These are phyloP conservation scores for Nymphaea colorata DNA, from an alignment of 164 flowering plant genomes.

Conservation along the genomic window DNA sequence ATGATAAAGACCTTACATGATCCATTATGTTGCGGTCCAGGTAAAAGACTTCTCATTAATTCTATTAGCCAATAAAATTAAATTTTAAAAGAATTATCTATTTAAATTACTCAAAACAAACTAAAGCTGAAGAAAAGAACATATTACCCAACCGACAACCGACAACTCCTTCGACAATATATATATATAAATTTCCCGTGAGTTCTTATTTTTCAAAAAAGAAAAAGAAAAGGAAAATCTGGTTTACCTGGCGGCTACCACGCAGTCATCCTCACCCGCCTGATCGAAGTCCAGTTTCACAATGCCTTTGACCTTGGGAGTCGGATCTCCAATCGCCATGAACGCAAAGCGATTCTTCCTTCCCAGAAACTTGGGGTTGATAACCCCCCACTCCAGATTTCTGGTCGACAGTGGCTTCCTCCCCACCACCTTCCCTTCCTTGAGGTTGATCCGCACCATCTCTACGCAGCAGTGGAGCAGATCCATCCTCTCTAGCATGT, in stretches of 20 bases:
- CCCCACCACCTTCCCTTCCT: conserved; percentile 27
- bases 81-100: no score
- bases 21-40: no score
- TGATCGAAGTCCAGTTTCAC: conserved; percentile 48
- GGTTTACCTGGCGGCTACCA: conserved; percentile 19
- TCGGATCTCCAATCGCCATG: conserved; percentile 46
- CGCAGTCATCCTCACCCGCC: conserved; percentile 23
- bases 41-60: no score
- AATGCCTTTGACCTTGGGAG: conserved; percentile 57
- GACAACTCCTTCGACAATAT: no score
- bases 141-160: no score
- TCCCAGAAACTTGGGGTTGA: conserved; percentile 40
- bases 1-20: no score
- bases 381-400: conserved; percentile 54
- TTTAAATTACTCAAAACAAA: no score
- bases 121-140: no score
- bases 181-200: no score
- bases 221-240: no score
- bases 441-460: conserved; percentile 43
- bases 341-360: conserved; percentile 49
- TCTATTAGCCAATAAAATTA: no score
- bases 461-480: conserved; percentile 47
- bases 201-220: no score
- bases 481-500: conserved; percentile 50
- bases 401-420: conserved; percentile 40